A percentile compares a stretch with the other conserved stretches of the same genome.
Conservation (phyloP, 805 yeast genomes). For the Wickerhamiella sergipiensis region DNA sequence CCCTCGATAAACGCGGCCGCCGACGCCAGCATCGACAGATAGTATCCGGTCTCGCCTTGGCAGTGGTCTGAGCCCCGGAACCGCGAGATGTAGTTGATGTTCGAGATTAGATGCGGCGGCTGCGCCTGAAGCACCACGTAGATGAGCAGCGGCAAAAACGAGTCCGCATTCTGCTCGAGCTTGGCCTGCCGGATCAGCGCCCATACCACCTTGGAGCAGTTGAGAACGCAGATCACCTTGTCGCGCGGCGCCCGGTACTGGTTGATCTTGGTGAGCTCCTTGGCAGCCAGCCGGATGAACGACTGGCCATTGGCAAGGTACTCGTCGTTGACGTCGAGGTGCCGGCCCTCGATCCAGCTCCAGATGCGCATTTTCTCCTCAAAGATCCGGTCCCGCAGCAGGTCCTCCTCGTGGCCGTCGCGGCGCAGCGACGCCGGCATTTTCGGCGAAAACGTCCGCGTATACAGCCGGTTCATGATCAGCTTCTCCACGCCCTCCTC, state of each 20-base stretch:
- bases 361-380: conserved; percentile 43
- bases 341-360: conserved; percentile 58
- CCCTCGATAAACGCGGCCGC: conserved; percentile 70
- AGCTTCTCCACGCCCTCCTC: conserved; percentile 87
- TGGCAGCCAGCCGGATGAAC: conserved; percentile 53
- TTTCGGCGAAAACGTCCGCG: conserved; percentile 67
- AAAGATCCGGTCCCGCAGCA: conserved; percentile 44
- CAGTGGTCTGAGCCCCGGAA: conserved; percentile 65
- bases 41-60: conserved; percentile 82
- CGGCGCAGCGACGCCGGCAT: conserved; percentile 34
- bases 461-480: conserved; percentile 74
- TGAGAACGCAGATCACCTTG: conserved; percentile 78
- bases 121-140: conserved; percentile 61
- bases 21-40: conserved; percentile 78
- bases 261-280: conserved; percentile 66
- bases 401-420: conserved; percentile 47
- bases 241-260: conserved; percentile 88
- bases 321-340: conserved; percentile 57
- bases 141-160: conserved; percentile 80
- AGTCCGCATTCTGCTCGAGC: conserved; percentile 79
- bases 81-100: conserved; percentile 71
- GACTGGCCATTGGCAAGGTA: conserved; percentile 33
- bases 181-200: conserved; percentile 60
- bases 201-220: conserved; percentile 85
- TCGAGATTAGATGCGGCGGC: conserved; percentile 55